A percentile compares a stretch with the other conserved stretches of the same genome.
phyloP scores from a whole-genome alignment of 495 filamentous ascomycete genomes.

The Rostrohypoxylon terebratum region DNA sequence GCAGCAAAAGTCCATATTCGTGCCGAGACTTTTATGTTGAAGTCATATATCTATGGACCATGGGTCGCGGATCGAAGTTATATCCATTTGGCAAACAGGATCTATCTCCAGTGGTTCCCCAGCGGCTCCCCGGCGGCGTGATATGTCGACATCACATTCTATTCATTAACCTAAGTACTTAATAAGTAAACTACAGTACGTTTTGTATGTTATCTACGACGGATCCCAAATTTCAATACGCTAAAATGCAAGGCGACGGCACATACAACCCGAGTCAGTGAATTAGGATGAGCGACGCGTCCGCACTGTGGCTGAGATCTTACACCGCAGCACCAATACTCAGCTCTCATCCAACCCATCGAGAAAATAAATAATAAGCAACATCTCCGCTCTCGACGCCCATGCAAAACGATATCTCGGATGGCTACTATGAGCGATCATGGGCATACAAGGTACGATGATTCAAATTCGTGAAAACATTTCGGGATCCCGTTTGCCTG shows the following conservation, averaged over 20 bases:
- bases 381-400: background rate
- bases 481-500: slow-evolving; percentile 15
- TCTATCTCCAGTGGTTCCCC: background rate
- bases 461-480: slow-evolving; percentile 17
- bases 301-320: slow-evolving; percentile 42
- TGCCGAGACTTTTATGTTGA: slow-evolving; percentile 26
- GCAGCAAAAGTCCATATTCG: slow-evolving; percentile 22
- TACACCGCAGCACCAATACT: slow-evolving; percentile 31
- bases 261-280: slow-evolving; percentile 16
- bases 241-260: slow-evolving; percentile 20
- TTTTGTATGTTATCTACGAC: background rate
- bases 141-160: background rate
- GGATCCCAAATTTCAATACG: slow-evolving; percentile 9
- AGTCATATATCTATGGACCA: background rate
- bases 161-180: background rate
- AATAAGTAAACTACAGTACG: slow-evolving; percentile 2
- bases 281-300: slow-evolving; percentile 14
- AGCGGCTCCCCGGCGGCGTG: background rate
- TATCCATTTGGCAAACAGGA: background rate
- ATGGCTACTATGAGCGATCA: slow-evolving; percentile 1
- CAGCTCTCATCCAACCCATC: slow-evolving; percentile 9
- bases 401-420: slow-evolving; percentile 28
- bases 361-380: slow-evolving; percentile 4
- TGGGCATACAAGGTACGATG: slow-evolving; percentile 11
- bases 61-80: slow-evolving; percentile 15